These are phyloP conservation scores for Circinella umbellata DNA, from an alignment of 371 early-diverging fungal genomes.

Conservation along the genomic window DNA sequence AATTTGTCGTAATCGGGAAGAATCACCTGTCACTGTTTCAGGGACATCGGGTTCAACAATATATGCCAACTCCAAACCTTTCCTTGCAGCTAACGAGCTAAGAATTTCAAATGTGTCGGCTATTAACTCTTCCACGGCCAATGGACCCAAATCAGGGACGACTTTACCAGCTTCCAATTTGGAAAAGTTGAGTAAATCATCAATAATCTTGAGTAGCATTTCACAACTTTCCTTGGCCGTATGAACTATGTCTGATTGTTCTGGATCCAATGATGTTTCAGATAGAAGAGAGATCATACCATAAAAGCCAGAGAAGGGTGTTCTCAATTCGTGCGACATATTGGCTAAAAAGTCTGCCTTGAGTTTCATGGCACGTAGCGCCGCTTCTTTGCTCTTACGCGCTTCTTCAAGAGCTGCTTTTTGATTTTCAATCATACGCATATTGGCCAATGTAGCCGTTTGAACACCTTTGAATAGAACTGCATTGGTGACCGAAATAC, in stretches of 20 bases:
- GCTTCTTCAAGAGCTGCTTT: constrained; percentile 56
- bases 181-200: constrained; percentile 57
- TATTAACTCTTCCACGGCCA: constrained; percentile 59
- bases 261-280: constrained; percentile 60
- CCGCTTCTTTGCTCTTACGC: constrained; percentile 56
- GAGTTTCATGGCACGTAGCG: constrained; percentile 50
- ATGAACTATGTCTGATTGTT: constrained; percentile 61
- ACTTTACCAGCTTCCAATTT: constrained; percentile 60
- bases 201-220: constrained; percentile 52
- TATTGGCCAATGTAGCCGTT: constrained; percentile 49
- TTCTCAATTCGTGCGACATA: constrained; percentile 66
- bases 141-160: constrained; percentile 50
- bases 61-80: constrained; percentile 57
- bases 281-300: constrained; percentile 65
- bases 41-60: constrained; percentile 56
- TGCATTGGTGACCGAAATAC: constrained; percentile 66
- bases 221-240: constrained; percentile 68
- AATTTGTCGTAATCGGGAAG: constrained; percentile 51
- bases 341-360: constrained; percentile 64
- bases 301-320: constrained; percentile 68
- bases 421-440: constrained; percentile 56
- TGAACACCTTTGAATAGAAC: constrained; percentile 58
- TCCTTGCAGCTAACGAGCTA: constrained; percentile 53
- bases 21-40: constrained; percentile 40
- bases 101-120: constrained; percentile 60